phyloP scores from a whole-genome alignment of 768 basidiomycete genomes.

The Mrakia blollopis region DNA sequence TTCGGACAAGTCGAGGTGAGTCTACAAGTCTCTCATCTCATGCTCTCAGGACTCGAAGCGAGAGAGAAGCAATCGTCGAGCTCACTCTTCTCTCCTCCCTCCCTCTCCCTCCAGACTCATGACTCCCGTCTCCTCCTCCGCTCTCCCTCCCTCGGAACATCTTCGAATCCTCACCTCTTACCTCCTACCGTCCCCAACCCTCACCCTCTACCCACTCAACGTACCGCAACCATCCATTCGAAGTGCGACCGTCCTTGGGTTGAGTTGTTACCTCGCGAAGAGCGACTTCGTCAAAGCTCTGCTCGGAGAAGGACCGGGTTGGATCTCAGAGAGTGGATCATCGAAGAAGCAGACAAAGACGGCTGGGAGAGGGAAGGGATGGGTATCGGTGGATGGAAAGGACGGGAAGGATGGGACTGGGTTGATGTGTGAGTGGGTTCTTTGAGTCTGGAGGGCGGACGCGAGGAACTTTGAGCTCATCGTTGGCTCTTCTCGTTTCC shows the following conservation, averaged over 20 bases:
- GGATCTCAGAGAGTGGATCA: not conserved
- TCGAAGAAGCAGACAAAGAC: not conserved
- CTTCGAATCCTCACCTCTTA: not conserved
- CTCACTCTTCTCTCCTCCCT: too few relatives aligned
- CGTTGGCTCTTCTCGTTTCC: not conserved
- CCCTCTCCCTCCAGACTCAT: too few relatives aligned
- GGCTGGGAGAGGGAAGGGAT: not conserved
- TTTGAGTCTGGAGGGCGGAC: too few relatives aligned
- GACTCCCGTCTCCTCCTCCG: not conserved
- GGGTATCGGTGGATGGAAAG: constrained; percentile 10
- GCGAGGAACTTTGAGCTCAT: not conserved
- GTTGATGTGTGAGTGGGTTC: constrained; percentile 9
- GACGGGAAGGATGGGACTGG: constrained; percentile 24
- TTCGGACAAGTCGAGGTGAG: not conserved
- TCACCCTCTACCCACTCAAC: constrained; percentile 17
- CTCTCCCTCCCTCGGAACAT: not conserved
- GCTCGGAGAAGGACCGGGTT: not conserved
- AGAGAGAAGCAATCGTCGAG: too few relatives aligned
- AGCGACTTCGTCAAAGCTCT: not conserved
- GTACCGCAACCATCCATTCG: not conserved
- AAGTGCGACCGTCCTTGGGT: not conserved
- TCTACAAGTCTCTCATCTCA: not conserved
- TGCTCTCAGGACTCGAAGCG: too few relatives aligned
- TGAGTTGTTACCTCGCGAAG: not conserved
- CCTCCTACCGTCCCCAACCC: not conserved